Percentiles rank a stretch among this genome's conserved stretches.
These are phyloP conservation scores for Symbiodinium pilosum DNA, from an alignment of 73 alveolate species.

Conservation along the genomic window DNA sequence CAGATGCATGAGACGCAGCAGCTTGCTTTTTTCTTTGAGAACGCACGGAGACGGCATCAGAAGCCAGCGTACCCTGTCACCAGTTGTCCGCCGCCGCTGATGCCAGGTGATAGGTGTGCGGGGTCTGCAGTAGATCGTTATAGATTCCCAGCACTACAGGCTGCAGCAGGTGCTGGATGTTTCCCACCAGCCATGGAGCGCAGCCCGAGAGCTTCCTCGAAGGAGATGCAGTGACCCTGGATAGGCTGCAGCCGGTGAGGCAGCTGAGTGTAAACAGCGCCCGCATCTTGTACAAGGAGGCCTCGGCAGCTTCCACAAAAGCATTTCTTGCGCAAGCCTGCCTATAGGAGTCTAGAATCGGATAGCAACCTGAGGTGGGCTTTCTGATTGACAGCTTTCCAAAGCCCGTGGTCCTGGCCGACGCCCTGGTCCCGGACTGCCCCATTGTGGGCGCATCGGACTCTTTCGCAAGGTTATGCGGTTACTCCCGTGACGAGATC, in stretches of 20 bases:
- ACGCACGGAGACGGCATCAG: too few species aligned
- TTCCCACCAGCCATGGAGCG: conserved; percentile 17
- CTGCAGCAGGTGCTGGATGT: background rate
- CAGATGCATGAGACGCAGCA: too few species aligned
- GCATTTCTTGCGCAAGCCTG: too few species aligned
- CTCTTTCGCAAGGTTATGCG: conserved; percentile 32
- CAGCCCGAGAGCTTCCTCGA: conserved; percentile 26
- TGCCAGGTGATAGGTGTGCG: background rate
- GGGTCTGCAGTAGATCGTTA: background rate
- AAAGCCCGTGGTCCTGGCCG: conserved; percentile 70
- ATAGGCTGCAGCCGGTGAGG: conserved; percentile 83
- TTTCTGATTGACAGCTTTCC: conserved; percentile 50
- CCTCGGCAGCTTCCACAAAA: too few species aligned
- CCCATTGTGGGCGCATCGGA: conserved; percentile 78
- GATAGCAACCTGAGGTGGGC: conserved; percentile 67
- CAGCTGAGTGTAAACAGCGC: conserved; percentile 84
- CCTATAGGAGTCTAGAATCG: too few species aligned
- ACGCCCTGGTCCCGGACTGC: conserved; percentile 84
- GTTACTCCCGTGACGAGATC: conserved; percentile 77
- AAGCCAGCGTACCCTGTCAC: too few species aligned
- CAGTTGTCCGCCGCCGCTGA: background rate
- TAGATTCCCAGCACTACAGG: too few species aligned
- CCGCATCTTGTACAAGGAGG: conserved; percentile 59
- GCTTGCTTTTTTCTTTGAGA: too few species aligned
- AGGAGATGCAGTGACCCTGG: conserved; percentile 79